These are phyloP conservation scores for Arachnomyces sp. DNA, from an alignment of 2,329 filamentous ascomycete genomes.

Conservation along the genomic window DNA sequence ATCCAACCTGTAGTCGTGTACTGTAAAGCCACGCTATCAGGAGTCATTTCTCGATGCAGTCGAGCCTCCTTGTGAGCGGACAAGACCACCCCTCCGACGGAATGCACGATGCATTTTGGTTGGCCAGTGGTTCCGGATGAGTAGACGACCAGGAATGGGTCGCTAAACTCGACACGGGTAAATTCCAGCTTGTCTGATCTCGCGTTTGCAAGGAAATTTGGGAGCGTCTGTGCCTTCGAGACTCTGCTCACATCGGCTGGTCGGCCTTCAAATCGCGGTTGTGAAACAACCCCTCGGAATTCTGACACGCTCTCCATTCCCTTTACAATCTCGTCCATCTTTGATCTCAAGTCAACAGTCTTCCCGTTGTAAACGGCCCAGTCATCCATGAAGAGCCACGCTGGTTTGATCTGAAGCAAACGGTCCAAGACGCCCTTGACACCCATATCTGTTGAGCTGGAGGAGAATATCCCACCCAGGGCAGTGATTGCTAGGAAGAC, in stretches of 20 bases:
- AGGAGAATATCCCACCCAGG: constrained; percentile 68
- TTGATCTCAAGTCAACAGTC: constrained; percentile 60
- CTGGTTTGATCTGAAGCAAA: constrained; percentile 65
- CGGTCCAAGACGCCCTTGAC: constrained; percentile 69
- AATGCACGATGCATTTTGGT: constrained; percentile 81
- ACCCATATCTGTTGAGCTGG: constrained; percentile 75
- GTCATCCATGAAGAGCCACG: constrained; percentile 79
- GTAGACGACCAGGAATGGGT: constrained; percentile 72
- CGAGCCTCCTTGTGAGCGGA: constrained; percentile 51
- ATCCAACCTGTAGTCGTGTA: constrained; percentile 76
- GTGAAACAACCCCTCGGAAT: constrained; percentile 58
- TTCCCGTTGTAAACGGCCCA: constrained; percentile 73
- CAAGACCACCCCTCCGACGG: constrained; percentile 35
- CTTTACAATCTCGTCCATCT: constrained; percentile 60
- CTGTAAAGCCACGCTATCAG: constrained; percentile 44
- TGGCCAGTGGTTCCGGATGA: constrained; percentile 73
- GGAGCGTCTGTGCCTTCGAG: constrained; percentile 35
- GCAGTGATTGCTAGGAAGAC: constrained; percentile 63
- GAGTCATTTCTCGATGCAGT: constrained; percentile 43
- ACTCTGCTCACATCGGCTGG: constrained; percentile 54
- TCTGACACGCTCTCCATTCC: constrained; percentile 55
- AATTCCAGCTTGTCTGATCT: constrained; percentile 42
- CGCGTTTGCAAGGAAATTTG: constrained; percentile 30
- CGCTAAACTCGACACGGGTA: constrained; percentile 58
- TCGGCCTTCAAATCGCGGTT: constrained; percentile 54